These are phyloP conservation scores for Durotheca rogersii DNA, from an alignment of 495 filamentous ascomycete genomes.

Conservation along the genomic window DNA sequence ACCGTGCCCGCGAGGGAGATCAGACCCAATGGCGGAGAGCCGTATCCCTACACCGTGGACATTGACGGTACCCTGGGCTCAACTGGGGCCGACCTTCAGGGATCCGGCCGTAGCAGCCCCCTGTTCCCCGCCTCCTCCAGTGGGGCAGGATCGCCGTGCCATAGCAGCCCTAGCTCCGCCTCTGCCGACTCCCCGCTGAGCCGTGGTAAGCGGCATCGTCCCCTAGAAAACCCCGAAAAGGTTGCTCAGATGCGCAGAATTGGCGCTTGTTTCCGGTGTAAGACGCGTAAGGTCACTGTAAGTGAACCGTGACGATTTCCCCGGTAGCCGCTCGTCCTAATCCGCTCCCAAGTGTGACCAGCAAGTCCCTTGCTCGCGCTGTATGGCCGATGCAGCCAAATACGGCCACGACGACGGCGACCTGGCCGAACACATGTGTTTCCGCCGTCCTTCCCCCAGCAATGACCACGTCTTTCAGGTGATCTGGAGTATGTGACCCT, in stretches of 20 bases:
- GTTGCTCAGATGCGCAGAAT: slow-evolving; percentile 37
- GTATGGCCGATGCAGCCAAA: slow-evolving; percentile 32
- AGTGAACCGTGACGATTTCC: slow-evolving; percentile 15
- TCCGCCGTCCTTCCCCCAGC: slow-evolving; percentile 25
- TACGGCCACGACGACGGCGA: slow-evolving; percentile 28
- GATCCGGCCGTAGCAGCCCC: slow-evolving; percentile 18
- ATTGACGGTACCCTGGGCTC: slow-evolving; percentile 31
- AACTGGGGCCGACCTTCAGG: slow-evolving; percentile 23
- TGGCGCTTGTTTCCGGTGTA: slow-evolving; percentile 38
- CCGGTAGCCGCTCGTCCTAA: slow-evolving; percentile 17
- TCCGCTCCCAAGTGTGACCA: slow-evolving; percentile 34
- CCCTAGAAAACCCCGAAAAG: slow-evolving; percentile 36
- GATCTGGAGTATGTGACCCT: slow-evolving; percentile 30
- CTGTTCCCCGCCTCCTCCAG: slow-evolving; percentile 27
- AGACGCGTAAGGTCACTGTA: slow-evolving; percentile 35
- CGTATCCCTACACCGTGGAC: slow-evolving; percentile 37
- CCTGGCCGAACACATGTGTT: slow-evolving; percentile 33
- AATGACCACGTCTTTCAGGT: slow-evolving; percentile 27
- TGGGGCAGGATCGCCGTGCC: slow-evolving; percentile 18
- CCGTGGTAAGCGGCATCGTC: slow-evolving; percentile 34
- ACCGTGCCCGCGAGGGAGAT: slow-evolving; percentile 35
- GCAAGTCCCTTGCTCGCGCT: slow-evolving; percentile 32
- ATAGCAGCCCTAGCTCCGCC: slow-evolving; percentile 14
- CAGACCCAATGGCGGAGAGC: slow-evolving; percentile 34
- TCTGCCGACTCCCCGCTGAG: slow-evolving; percentile 25